These are phyloP conservation scores for Boletus sp. DNA, from an alignment of 1,284 basidiomycete species.

Conservation along the genomic window DNA sequence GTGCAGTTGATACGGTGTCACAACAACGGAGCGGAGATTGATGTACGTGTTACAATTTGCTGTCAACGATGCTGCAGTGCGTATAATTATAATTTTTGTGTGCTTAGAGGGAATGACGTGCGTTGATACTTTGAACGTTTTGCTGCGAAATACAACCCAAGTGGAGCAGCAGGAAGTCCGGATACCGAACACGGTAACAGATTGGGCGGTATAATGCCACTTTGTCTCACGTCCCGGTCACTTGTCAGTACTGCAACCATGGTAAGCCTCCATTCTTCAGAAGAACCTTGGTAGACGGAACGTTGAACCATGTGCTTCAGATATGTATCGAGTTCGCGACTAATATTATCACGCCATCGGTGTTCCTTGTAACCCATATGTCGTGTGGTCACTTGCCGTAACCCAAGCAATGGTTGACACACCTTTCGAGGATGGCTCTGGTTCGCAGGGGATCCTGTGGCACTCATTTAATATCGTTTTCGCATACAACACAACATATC, in stretches of 20 bases:
- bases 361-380: neutral
- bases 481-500: too few relatives aligned
- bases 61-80: too few relatives aligned
- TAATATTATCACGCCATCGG: neutral
- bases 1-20: neutral
- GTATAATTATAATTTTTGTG: neutral
- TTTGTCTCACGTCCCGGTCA: neutral
- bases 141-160: neutral
- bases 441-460: neutral
- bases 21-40: neutral
- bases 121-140: neutral
- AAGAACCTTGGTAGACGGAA: neutral
- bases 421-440: neutral
- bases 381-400: neutral
- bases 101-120: neutral
- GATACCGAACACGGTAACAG: neutral
- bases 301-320: neutral
- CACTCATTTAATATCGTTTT: too few relatives aligned
- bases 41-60: neutral
- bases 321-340: neutral
- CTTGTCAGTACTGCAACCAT: neutral
- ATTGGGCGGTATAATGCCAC: neutral
- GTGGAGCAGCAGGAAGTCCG: neutral
- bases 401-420: neutral
- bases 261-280: neutral